Evolutionary conservation across 345 rosid species (phyloP).

Genomic region (Combretum micranthum): DNA sequence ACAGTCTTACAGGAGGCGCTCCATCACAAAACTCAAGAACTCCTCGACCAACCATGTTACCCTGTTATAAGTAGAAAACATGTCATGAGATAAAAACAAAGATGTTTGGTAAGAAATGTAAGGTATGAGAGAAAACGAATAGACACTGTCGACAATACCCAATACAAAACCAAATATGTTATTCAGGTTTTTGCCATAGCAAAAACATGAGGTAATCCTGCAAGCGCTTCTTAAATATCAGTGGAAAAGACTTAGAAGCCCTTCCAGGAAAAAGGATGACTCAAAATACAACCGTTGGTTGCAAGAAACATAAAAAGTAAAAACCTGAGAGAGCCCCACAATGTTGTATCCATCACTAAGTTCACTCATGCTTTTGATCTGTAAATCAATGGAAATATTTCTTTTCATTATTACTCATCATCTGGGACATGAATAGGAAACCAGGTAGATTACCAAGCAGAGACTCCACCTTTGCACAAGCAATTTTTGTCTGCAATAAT

Average conservation of each 20-base stretch:
- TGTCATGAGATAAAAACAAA: neutral
- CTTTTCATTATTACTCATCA: neutral
- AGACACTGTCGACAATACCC: too few relatives aligned
- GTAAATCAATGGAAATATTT: neutral
- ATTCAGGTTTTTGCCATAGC: too few relatives aligned
- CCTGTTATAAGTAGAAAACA: conserved; percentile 26
- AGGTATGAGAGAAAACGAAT: too few relatives aligned
- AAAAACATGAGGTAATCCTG: too few relatives aligned
- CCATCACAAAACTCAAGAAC: conserved; percentile 76
- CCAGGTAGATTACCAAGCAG: conserved; percentile 12
- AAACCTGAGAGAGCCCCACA: conserved; percentile 88
- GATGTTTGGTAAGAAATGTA: too few relatives aligned
- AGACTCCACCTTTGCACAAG: conserved; percentile 69
- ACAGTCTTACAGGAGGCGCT: conserved; percentile 66
- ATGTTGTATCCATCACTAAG: conserved; percentile 67
- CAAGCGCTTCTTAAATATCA: too few relatives aligned
- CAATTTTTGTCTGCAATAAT: conserved; percentile 72
- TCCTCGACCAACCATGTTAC: conserved; percentile 67
- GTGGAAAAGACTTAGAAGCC: too few relatives aligned
- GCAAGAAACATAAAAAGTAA: neutral
- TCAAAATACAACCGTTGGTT: neutral
- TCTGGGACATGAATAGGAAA: conserved; percentile 2
- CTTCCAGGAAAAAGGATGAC: too few relatives aligned
- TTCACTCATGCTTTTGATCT: conserved; percentile 54
- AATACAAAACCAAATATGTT: too few relatives aligned